phyloP scores from a whole-genome alignment of 805 yeast species.

The Lipomyces sp. region DNA sequence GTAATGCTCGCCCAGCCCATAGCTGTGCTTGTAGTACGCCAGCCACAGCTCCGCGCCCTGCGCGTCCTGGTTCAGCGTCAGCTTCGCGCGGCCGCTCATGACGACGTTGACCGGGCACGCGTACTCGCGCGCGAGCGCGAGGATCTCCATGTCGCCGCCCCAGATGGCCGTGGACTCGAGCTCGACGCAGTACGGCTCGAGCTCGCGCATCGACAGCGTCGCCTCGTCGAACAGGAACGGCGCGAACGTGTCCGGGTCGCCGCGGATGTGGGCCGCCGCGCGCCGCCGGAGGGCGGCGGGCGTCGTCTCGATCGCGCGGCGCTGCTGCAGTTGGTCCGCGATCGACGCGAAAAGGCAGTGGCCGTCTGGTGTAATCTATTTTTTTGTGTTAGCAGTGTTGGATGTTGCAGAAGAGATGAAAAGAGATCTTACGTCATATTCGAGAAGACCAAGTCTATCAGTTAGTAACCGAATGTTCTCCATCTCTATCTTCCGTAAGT shows the following conservation, averaged over 20 bases:
- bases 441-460: slow-evolving; percentile 7
- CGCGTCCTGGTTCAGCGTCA: slow-evolving; percentile 60
- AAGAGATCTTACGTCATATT: slow-evolving; percentile 19
- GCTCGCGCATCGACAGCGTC: slow-evolving; percentile 59
- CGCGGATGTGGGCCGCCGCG: slow-evolving; percentile 65
- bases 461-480: slow-evolving; percentile 52
- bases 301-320: slow-evolving; percentile 45
- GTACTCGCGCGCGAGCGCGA: slow-evolving; percentile 72
- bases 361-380: slow-evolving; percentile 67
- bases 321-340: slow-evolving; percentile 63
- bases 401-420: neutral
- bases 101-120: slow-evolving; percentile 71
- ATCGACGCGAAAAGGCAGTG: slow-evolving; percentile 88
- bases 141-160: slow-evolving; percentile 94
- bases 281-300: slow-evolving; percentile 56
- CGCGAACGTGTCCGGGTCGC: slow-evolving; percentile 62
- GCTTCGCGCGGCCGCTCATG: slow-evolving; percentile 71
- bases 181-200: slow-evolving; percentile 65
- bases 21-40: slow-evolving; percentile 80
- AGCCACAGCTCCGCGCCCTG: slow-evolving; percentile 50
- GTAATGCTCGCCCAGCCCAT: slow-evolving; percentile 93
- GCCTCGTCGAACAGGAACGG: slow-evolving; percentile 83
- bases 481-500: slow-evolving; percentile 67
- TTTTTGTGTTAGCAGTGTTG: neutral
- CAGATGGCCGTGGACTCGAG: slow-evolving; percentile 79